Evolutionary conservation across 208 protist genomes (phyloP).

Genomic region (Acanthamoeba healyi): DNA sequence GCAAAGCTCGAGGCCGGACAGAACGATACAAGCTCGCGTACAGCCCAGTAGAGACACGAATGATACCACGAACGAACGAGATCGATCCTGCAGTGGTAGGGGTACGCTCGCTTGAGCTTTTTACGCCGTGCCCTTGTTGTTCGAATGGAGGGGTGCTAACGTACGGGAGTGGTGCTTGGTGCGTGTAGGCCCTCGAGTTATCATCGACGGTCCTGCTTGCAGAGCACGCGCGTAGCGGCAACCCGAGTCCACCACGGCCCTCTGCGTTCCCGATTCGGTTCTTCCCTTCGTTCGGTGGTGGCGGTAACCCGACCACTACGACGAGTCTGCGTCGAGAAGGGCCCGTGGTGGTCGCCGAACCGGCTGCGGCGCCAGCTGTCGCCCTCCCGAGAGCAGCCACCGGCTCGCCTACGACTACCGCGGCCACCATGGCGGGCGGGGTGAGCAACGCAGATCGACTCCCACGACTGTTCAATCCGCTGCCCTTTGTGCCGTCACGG

Average conservation of each 20-base stretch:
- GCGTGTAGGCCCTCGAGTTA: no score
- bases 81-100: not conserved
- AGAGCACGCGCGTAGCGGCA: not conserved
- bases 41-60: no score
- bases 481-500: not conserved
- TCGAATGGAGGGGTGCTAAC: no score
- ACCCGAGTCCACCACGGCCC: no score
- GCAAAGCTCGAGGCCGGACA: not conserved
- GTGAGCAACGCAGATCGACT: not conserved
- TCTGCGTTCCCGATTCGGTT: not conserved
- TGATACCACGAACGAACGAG: not conserved
- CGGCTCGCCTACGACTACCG: no score
- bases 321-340: not conserved
- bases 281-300: slow-evolving; percentile 53
- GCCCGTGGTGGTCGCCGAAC: no score
- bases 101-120: not conserved
- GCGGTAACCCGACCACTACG: not conserved
- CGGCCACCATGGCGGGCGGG: no score
- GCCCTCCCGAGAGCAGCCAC: no score
- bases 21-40: not conserved
- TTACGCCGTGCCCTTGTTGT: no score
- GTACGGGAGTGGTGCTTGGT: no score
- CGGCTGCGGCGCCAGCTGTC: no score
- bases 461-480: not conserved
- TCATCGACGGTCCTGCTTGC: not conserved